Evolutionary conservation across 2,329 filamentous ascomycete species (phyloP).

Genomic region (Colletotrichum lentis): DNA sequence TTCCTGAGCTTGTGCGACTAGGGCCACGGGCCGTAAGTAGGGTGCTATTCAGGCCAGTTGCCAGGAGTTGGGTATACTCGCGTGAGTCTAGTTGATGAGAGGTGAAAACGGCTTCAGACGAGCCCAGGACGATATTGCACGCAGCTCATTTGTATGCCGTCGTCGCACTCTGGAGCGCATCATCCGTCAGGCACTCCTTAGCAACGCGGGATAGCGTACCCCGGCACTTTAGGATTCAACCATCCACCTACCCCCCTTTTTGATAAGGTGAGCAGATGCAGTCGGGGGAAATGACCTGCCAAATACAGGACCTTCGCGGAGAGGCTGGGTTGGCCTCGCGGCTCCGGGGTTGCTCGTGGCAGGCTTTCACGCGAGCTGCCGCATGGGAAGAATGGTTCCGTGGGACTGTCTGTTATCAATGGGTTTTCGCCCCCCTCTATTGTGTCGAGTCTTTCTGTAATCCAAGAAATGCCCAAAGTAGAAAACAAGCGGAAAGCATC

Average conservation of each 20-base stretch:
- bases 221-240: background rate
- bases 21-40: background rate
- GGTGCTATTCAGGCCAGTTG: no score
- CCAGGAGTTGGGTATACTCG: background rate
- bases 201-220: slow-evolving; percentile 7
- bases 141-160: background rate
- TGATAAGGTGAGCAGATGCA: background rate
- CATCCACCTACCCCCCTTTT: background rate
- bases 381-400: no score
- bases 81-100: background rate
- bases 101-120: background rate
- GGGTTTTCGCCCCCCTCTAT: no score
- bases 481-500: background rate
- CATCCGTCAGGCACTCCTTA: background rate
- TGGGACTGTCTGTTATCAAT: no score
- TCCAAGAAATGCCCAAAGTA: no score
- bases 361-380: no score
- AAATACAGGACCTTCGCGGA: background rate
- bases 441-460: no score
- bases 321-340: background rate
- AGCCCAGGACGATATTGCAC: background rate
- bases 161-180: background rate
- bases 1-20: background rate
- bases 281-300: background rate
- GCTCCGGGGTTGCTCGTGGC: background rate